Evolutionary conservation across 2,329 filamentous ascomycete genomes (phyloP).

Genomic region (Claviceps spartinae): DNA sequence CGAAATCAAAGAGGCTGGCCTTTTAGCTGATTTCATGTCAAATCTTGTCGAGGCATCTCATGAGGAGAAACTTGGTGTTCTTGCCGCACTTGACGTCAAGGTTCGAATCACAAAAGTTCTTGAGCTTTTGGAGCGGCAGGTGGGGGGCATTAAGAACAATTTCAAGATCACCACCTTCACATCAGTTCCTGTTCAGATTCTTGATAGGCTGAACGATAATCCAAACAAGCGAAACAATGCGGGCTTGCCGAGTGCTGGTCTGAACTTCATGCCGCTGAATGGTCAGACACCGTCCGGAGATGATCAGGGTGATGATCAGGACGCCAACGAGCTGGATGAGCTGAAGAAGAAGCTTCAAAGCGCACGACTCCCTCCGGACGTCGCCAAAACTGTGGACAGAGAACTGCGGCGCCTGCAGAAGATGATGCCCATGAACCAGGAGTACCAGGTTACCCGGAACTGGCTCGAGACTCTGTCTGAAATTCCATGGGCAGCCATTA

Average conservation of each 20-base stretch:
- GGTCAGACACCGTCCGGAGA: slow-evolving; percentile 28
- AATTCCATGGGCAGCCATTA: slow-evolving; percentile 79
- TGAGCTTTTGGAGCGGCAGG: slow-evolving; percentile 70
- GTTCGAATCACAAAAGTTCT: slow-evolving; percentile 70
- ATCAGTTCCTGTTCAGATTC: slow-evolving; percentile 48
- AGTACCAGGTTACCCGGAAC: slow-evolving; percentile 85
- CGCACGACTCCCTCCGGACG: slow-evolving; percentile 70
- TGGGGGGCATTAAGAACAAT: slow-evolving; percentile 72
- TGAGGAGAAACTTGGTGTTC: slow-evolving; percentile 79
- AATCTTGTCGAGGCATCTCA: slow-evolving; percentile 79
- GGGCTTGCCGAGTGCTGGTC: slow-evolving; percentile 25
- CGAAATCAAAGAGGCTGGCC: slow-evolving; percentile 66
- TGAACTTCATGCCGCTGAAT: slow-evolving; percentile 21
- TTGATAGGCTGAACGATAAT: slow-evolving; percentile 36
- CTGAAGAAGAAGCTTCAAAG: slow-evolving; percentile 76
- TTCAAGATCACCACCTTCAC: slow-evolving; percentile 73
- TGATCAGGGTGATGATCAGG: slow-evolving; percentile 56
- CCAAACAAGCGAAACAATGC: slow-evolving; percentile 20
- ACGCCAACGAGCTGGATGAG: slow-evolving; percentile 81
- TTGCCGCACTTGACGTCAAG: slow-evolving; percentile 69
- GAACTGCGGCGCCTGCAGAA: slow-evolving; percentile 81
- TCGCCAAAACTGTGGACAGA: slow-evolving; percentile 77
- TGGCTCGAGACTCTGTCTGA: slow-evolving; percentile 91
- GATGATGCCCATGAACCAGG: slow-evolving; percentile 92
- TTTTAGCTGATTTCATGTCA: slow-evolving; percentile 90